Evolutionary conservation across 768 basidiomycete genomes (phyloP), one percentile per base, ranked within the genome.

Genomic region (Hygrocybe coccinea): DNA sequence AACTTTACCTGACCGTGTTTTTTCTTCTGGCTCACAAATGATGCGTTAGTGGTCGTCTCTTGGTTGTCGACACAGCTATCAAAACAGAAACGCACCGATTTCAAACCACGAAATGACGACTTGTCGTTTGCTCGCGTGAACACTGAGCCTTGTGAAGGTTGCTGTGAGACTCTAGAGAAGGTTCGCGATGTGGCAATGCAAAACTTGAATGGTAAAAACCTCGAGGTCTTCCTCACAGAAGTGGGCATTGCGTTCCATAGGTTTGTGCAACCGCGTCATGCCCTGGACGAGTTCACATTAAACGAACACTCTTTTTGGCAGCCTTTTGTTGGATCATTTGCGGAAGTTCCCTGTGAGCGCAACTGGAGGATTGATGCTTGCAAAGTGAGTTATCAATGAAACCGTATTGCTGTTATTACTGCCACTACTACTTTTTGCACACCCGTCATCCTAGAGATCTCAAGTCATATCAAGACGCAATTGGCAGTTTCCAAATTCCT

Each of bases 341-440:
- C 88, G 89, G 65, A 97, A 92, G 71, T 98, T 97, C 74, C 91
- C 93, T 2, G 94, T 99, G 52, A 97, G 88, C 61, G 94, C 95
- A 1, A 93, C 94, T 1, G 97, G 97, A 39, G 97, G 95, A 14
- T 75, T 99, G 50, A 95, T 98, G 91, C 85, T 99, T 38, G 95
- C 97, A 21, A 99, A 98, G 94, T 95, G 60, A 57, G 52, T 41
- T 39, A 25, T 7, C 11, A 4, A 34, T 48, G n/a, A 17, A 53
- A 3, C n/a, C n/a, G n/a, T n/a, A n/a, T n/a, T n/a, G n/a, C n/a
- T n/a, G n/a, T n/a, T 44, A 55, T 24, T 36, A 53, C n/a, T 25
- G 37, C 48, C 3, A 50, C 21, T 22, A 14, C n/a, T 47, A 50
- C 39, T 41, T 8, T 22, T n/a, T n/a, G n/a, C n/a, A n/a, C 37